Evolutionary conservation across 352 stramenopile genomes (phyloP).

Genomic region (Aphanomyces euteiches): DNA sequence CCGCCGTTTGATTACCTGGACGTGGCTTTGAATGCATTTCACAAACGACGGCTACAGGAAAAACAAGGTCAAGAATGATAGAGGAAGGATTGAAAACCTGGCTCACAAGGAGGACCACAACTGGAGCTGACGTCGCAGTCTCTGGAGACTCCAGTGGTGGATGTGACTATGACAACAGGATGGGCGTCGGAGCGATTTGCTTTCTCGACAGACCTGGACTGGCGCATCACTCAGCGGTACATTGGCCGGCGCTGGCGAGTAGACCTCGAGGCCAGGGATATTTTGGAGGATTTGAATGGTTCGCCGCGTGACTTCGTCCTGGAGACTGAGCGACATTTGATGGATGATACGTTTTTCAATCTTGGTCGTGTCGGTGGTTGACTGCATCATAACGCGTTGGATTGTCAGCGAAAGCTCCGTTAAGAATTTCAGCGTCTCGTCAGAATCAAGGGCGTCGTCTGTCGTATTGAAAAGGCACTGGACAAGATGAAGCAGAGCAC

Average conservation of each 20-base stretch:
- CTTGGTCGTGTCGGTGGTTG: slow-evolving; percentile 41
- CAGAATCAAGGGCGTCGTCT: slow-evolving; percentile 37
- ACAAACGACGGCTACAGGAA: slow-evolving; percentile 14
- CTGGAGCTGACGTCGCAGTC: slow-evolving; percentile 2
- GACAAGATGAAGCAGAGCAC: slow-evolving; percentile 66
- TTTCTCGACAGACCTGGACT: too few relatives aligned
- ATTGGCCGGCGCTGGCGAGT: not conserved
- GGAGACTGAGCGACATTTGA: slow-evolving; percentile 43
- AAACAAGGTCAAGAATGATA: not conserved
- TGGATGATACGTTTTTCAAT: slow-evolving; percentile 55
- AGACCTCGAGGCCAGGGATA: slow-evolving; percentile 29
- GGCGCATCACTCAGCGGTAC: too few relatives aligned
- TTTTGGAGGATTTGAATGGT: slow-evolving; percentile 31
- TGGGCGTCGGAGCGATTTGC: not conserved
- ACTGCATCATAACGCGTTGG: slow-evolving; percentile 50
- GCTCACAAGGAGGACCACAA: slow-evolving; percentile 26
- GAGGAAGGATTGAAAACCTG: slow-evolving; percentile 11
- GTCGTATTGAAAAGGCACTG: slow-evolving; percentile 46
- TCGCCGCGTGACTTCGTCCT: slow-evolving; percentile 34
- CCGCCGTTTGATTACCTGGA: slow-evolving; percentile 5
- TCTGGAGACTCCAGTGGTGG: not conserved
- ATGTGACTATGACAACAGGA: not conserved
- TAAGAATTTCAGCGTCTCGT: slow-evolving; percentile 41
- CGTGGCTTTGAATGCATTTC: slow-evolving; percentile 19
- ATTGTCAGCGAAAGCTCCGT: slow-evolving; percentile 45